Conservation (phyloP, 1,284 basidiomycete species). For the Cryptococcus depauperatus region DNA sequence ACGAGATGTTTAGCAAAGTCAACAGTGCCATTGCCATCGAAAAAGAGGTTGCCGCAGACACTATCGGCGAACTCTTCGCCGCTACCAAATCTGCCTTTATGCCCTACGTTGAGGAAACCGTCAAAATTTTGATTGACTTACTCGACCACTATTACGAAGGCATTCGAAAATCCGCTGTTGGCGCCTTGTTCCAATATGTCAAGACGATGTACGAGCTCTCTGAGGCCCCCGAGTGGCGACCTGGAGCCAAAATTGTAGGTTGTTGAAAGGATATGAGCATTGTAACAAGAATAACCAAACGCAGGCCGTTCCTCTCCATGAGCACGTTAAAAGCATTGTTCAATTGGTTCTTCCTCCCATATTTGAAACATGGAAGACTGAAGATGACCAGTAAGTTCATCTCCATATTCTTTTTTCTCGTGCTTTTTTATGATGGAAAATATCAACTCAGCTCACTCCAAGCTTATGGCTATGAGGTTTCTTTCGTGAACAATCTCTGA, state of each 20-base stretch:
- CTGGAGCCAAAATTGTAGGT: constrained; percentile 61
- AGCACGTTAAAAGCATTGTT: constrained; percentile 74
- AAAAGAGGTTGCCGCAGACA: constrained; percentile 98
- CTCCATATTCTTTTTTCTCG: constrained; percentile 3
- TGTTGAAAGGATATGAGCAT: background rate
- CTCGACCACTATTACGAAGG: constrained; percentile 95
- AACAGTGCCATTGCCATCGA: constrained; percentile 97
- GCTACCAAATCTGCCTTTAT: constrained; percentile 79
- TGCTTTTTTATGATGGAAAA: constrained; percentile 53
- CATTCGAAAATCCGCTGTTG: constrained; percentile 88
- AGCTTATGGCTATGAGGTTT: constrained; percentile 58
- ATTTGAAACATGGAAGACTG: constrained; percentile 82
- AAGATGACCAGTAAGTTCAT: constrained; percentile 89
- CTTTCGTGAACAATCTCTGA: constrained; percentile 31
- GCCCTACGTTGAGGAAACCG: constrained; percentile 63
- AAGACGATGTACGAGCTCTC: constrained; percentile 88
- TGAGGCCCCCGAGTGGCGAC: constrained; percentile 69
- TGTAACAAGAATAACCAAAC: background rate
- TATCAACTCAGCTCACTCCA: constrained; percentile 80
- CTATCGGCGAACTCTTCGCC: constrained; percentile 83
- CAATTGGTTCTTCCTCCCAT: constrained; percentile 67
- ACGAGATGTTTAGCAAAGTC: constrained; percentile 56
- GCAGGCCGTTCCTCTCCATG: constrained; percentile 54
- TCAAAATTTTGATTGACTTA: constrained; percentile 72
- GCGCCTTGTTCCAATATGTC: constrained; percentile 82